A percentile compares a stretch with the other conserved stretches of the same genome.
phyloP scores from a whole-genome alignment of 805 yeast species.

The Candida boidinii region DNA sequence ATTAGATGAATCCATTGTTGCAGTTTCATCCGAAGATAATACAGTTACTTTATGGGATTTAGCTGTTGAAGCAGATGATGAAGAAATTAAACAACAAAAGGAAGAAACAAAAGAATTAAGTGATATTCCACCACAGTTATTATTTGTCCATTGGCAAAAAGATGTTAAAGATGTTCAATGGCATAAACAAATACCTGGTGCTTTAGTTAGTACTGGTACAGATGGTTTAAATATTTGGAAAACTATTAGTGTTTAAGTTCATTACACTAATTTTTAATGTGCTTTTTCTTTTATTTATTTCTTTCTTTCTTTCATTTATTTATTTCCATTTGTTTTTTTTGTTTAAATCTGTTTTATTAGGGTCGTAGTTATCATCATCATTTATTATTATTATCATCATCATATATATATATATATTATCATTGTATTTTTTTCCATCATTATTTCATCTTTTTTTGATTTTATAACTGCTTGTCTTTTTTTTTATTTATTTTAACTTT shows the following conservation, averaged over 20 bases:
- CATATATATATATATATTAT: too few relatives aligned
- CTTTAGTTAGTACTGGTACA: slow-evolving; percentile 88
- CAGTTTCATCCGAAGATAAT: slow-evolving; percentile 93
- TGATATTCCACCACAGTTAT: slow-evolving; percentile 89
- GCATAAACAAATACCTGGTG: slow-evolving; percentile 96
- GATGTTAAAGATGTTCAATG: slow-evolving; percentile 97
- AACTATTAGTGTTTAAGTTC: slow-evolving; percentile 77
- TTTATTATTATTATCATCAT: too few relatives aligned
- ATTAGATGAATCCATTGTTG: slow-evolving; percentile 87
- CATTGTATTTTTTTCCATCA: too few relatives aligned
- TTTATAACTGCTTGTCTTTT: too few relatives aligned
- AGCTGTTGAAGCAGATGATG: slow-evolving; percentile 98
- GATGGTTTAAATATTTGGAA: slow-evolving; percentile 95
- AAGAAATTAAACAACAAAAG: slow-evolving; percentile 82
- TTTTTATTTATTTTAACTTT: too few relatives aligned
- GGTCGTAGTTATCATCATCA: too few relatives aligned
- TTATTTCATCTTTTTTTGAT: too few relatives aligned
- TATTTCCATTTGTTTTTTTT: too few relatives aligned
- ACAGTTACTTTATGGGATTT: slow-evolving; percentile 97
- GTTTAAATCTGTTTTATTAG: too few relatives aligned
- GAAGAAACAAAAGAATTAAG: slow-evolving; percentile 70
- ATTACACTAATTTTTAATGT: neutral
- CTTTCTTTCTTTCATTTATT: neutral
- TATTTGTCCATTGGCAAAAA: slow-evolving; percentile 97
- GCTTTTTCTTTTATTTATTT: neutral